Evolutionary conservation across 148 eudicot species (phyloP).

Genomic region (Rhododendron vialii): DNA sequence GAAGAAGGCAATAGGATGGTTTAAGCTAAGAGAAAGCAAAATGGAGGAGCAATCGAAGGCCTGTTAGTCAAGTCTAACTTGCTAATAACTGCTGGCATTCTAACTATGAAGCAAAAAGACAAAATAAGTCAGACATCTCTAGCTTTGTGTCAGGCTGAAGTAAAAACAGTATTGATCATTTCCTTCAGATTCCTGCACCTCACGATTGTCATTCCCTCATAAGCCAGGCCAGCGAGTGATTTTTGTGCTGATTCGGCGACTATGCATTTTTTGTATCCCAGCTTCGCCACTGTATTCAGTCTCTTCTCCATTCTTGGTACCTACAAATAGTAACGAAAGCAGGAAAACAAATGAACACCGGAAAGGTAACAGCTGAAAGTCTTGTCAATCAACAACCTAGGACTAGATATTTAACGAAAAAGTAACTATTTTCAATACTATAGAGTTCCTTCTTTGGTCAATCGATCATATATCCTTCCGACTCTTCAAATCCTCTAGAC

Average conservation of each 20-base stretch:
- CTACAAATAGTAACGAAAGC: conserved; percentile 28
- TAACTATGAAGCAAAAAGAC: background rate
- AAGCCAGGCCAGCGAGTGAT: conserved; percentile 36
- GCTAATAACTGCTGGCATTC: background rate
- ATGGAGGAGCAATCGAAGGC: background rate
- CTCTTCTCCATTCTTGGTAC: conserved; percentile 89
- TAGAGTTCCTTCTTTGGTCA: background rate
- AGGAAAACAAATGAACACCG: background rate
- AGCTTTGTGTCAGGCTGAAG: background rate
- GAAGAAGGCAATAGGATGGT: background rate
- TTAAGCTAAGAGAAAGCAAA: background rate
- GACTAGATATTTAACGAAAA: background rate
- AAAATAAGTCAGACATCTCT: background rate
- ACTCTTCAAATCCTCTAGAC: background rate
- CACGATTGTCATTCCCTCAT: conserved; percentile 43
- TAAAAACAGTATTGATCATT: conserved; percentile 64
- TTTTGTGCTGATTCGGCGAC: conserved; percentile 55
- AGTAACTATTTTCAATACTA: background rate
- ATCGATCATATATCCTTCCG: background rate
- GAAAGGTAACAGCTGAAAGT: background rate
- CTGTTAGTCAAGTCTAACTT: background rate
- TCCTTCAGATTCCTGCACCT: conserved; percentile 81
- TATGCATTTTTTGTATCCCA: conserved; percentile 77
- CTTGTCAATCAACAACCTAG: background rate
- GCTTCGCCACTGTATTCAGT: conserved; percentile 63